Percentiles rank a stretch among this genome's conserved stretches.
phyloP scores from a whole-genome alignment of 2,329 filamentous ascomycete genomes.

The Phyllosticta citribraziliensis region DNA sequence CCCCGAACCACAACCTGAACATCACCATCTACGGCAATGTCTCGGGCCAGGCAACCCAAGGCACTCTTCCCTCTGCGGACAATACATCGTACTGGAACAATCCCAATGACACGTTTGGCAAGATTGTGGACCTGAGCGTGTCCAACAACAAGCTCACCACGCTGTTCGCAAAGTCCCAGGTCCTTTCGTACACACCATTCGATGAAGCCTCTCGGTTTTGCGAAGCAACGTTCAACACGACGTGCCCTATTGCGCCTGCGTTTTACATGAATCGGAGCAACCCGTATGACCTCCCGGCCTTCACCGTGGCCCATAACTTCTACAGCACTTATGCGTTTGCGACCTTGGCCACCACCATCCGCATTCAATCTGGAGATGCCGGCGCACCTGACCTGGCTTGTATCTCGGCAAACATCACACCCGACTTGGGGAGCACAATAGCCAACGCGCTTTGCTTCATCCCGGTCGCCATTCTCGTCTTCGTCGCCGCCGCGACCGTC shows the following conservation, averaged over 20 bases:
- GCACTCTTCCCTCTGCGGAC: conserved; percentile 50
- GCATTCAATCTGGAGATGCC: conserved; percentile 64
- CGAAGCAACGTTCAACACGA: conserved; percentile 44
- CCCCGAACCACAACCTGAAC: conserved; percentile 55
- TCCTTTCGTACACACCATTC: conserved; percentile 69
- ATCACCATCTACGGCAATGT: conserved; percentile 89
- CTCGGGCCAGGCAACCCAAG: conserved; percentile 54
- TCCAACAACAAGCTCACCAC: conserved; percentile 58
- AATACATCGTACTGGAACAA: conserved; percentile 54
- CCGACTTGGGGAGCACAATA: conserved; percentile 62
- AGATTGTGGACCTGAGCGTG: conserved; percentile 60
- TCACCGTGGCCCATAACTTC: conserved; percentile 66
- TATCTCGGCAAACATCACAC: conserved; percentile 72
- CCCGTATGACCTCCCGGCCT: conserved; percentile 52
- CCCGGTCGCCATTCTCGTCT: conserved; percentile 65
- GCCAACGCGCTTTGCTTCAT: conserved; percentile 63
- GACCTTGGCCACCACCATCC: conserved; percentile 64
- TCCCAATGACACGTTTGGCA: conserved; percentile 54
- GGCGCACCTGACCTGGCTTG: conserved; percentile 61
- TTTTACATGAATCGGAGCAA: conserved; percentile 52
- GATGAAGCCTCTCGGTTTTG: conserved; percentile 55
- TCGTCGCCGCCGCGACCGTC: conserved; percentile 73
- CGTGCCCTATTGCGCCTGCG: conserved; percentile 66
- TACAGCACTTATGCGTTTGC: conserved; percentile 77
- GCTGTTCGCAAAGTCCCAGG: conserved; percentile 58